Conservation (phyloP, 371 early-diverging fungal species). For the Mucor lusitanicus region DNA sequence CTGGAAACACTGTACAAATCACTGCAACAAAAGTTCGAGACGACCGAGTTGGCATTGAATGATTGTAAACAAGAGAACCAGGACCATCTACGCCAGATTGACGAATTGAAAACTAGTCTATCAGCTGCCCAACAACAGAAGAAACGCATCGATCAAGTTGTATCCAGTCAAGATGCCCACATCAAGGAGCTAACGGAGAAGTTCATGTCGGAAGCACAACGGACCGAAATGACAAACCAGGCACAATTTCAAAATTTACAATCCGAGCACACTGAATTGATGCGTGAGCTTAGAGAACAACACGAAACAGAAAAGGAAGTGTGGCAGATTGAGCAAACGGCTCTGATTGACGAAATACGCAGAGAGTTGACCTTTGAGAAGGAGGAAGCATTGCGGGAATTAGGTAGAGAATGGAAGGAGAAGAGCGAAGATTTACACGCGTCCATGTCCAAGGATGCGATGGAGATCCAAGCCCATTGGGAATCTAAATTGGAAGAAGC, state of each 20-base stretch:
- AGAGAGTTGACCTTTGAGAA: conserved; percentile 13
- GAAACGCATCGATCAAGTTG: conserved; percentile 10
- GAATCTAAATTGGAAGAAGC: conserved; percentile 29
- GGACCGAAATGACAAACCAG: conserved; percentile 26
- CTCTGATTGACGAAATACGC: conserved; percentile 19
- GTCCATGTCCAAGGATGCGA: conserved; percentile 41
- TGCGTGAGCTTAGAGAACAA: conserved; percentile 29
- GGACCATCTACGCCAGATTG: not conserved
- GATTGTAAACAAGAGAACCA: not conserved
- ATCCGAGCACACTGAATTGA: conserved; percentile 28
- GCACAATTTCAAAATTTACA: conserved; percentile 32
- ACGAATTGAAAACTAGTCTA: not conserved
- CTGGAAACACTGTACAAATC: not conserved
- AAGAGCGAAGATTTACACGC: conserved; percentile 33
- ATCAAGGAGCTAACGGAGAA: conserved; percentile 20
- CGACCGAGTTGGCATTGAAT: not conserved
- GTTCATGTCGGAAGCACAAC: conserved; percentile 29
- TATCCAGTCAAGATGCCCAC: conserved; percentile 10
- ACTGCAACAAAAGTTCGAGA: not conserved
- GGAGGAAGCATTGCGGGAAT: conserved; percentile 15
- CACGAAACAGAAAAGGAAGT: conserved; percentile 35
- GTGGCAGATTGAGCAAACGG: conserved; percentile 26
- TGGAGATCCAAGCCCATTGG: conserved; percentile 38
- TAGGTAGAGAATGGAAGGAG: conserved; percentile 31
- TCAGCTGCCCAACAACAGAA: conserved; percentile 1